Evolutionary conservation across 225 moss, liverwort and hornwort species (phyloP).

Genomic region (Rhytidiadelphus loreus): DNA sequence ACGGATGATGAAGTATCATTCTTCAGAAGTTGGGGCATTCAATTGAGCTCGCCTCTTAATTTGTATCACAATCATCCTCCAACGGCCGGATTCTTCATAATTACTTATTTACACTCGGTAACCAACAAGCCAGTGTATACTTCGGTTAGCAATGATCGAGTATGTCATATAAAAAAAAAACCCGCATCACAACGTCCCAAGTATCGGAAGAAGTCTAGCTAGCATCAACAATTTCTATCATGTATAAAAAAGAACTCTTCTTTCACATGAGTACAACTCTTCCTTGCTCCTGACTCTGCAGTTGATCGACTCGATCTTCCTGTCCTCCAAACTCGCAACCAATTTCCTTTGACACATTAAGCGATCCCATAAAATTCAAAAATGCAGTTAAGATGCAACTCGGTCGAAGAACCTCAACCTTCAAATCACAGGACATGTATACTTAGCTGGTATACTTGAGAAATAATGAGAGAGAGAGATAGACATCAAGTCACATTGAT

Average conservation of each 20-base stretch:
- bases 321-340: not conserved
- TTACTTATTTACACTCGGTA: not conserved
- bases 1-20: not conserved
- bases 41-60: not conserved
- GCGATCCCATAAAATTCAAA: not conserved
- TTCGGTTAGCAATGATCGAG: not conserved
- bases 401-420: not conserved
- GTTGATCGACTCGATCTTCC: not conserved
- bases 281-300: conserved; percentile 9
- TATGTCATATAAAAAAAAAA: not conserved
- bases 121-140: not conserved
- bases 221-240: not conserved
- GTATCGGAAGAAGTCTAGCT: not conserved
- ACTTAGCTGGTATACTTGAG: not conserved
- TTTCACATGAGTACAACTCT: not conserved
- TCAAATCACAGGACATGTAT: not conserved
- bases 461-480: not conserved
- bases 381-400: not conserved
- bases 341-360: conserved; percentile 15
- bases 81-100: not conserved
- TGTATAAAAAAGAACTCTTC: not conserved
- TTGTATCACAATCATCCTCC: not conserved
- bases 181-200: not conserved
- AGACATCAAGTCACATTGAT: not conserved
- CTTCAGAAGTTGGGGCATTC: not conserved